Base-by-base conservation (phyloP, 2,329 filamentous ascomycete genomes). In the Aschersonia sp. region DNA sequence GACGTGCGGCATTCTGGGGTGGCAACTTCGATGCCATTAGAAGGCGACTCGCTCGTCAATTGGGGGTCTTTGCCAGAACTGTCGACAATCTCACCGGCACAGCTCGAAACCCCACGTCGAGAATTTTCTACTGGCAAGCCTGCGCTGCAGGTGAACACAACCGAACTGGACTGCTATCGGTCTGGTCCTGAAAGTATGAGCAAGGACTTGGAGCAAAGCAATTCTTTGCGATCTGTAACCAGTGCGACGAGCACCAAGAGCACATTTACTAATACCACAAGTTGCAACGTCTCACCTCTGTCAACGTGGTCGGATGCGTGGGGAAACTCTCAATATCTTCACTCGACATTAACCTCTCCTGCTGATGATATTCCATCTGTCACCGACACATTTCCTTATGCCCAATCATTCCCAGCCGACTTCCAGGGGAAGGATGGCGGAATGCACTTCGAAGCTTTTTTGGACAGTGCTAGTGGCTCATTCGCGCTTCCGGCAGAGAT, bases 281-380 rank as follows among this genome's bases (percentile, higher is more conserved):
- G 65, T 57, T 63, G 65, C 51, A 62, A 66, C 31, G 64, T 75
- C 46, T 75, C 73, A 5, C 70, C 73, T 7, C 58, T 69, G 40
- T 75, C 73, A 6, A 64, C 64, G 31, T 73, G 59, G 56, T 63
- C 61, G 40, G 55, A 54, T 40, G 54, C 51, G 9, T 73, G 71
- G 63, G 66, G 67, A 9, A 62, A 64, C 52, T 59, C 55, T 12
- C 64, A 66, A 7, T 65, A 60, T 3, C 58, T 67, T 35, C 65
- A 72, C 47, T 71, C 71, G 1, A 60, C 59, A 47, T 57, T 73
- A 53, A 69, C 69, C 5, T 74, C 72, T 20, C 70, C 73, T 1
- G 61, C 66, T 32, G 71, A 69, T 40, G 63, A 62, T 29, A 58
- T 66, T 31, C 52, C 61, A 31, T 65, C 61, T 46, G 58, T 64